These are phyloP conservation scores for Candida palmyrensis DNA, from an alignment of 805 yeast species.

Conservation along the genomic window DNA sequence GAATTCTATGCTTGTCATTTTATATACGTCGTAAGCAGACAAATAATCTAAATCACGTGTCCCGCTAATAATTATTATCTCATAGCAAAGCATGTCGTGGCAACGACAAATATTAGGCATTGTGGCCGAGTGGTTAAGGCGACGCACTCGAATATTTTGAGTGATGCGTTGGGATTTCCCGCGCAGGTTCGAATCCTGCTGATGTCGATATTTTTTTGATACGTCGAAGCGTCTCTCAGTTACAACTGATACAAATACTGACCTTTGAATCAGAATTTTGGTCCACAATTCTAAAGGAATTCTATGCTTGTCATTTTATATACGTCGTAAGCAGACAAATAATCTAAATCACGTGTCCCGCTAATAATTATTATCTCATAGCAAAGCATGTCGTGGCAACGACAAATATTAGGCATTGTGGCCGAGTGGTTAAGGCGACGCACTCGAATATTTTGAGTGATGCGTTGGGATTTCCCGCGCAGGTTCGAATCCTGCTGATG, in stretches of 20 bases:
- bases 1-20: too few species aligned
- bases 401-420: conserved; percentile 10
- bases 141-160: conserved; percentile 13
- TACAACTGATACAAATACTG: too few species aligned
- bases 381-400: too few species aligned
- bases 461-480: conserved; percentile 12
- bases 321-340: background rate
- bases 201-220: conserved; percentile 31
- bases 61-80: background rate
- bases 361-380: background rate
- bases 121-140: conserved; percentile 16
- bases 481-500: conserved; percentile 40
- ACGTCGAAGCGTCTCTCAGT: too few species aligned
- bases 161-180: conserved; percentile 13
- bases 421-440: conserved; percentile 16
- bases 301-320: too few species aligned
- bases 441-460: conserved; percentile 13
- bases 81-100: too few species aligned
- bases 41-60: background rate
- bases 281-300: too few species aligned
- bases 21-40: too few species aligned
- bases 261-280: too few species aligned
- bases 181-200: conserved; percentile 34
- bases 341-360: background rate
- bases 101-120: conserved; percentile 8